A percentile compares a stretch with the other conserved stretches of the same genome.
phyloP scores from a whole-genome alignment of 345 rosid species.

The Combretum micranthum region DNA sequence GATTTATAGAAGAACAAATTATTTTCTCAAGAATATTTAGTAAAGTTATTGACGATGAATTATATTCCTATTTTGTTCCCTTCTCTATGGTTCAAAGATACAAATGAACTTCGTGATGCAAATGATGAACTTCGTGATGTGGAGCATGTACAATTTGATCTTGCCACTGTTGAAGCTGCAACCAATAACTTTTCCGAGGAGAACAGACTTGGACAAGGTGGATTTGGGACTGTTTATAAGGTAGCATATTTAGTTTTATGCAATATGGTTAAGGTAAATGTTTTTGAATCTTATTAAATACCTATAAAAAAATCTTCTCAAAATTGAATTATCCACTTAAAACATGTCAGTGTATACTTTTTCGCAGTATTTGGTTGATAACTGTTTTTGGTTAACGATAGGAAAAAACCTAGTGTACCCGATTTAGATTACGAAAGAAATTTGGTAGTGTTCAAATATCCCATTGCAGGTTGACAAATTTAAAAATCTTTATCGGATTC shows the following conservation, averaged over 20 bases:
- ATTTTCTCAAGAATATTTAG: not conserved
- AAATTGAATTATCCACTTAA: too few relatives aligned
- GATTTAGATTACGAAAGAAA: too few relatives aligned
- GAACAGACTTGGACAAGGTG: slow-evolving; percentile 28
- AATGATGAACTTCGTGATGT: slow-evolving; percentile 14
- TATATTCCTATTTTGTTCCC: not conserved
- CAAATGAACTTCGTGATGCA: slow-evolving; percentile 15
- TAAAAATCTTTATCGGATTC: too few relatives aligned
- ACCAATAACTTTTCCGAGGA: slow-evolving; percentile 15
- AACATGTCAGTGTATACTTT: too few relatives aligned
- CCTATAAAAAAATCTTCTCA: too few relatives aligned
- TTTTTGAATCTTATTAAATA: not conserved
- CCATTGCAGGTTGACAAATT: too few relatives aligned
- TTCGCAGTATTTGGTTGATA: too few relatives aligned
- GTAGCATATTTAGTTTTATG: not conserved
- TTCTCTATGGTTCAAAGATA: not conserved
- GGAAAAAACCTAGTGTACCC: too few relatives aligned
- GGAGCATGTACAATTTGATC: slow-evolving; percentile 20
- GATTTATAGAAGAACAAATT: too few relatives aligned
- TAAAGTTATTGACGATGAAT: not conserved
- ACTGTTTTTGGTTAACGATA: too few relatives aligned
- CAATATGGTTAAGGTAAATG: not conserved
- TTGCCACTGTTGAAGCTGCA: slow-evolving; percentile 18
- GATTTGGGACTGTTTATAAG: slow-evolving; percentile 31
- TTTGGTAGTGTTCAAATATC: too few relatives aligned